A percentile compares a stretch with the other conserved stretches of the same genome.
Conservation (phyloP, 192 early-diverging fungal genomes). For the Backusella circina region DNA sequence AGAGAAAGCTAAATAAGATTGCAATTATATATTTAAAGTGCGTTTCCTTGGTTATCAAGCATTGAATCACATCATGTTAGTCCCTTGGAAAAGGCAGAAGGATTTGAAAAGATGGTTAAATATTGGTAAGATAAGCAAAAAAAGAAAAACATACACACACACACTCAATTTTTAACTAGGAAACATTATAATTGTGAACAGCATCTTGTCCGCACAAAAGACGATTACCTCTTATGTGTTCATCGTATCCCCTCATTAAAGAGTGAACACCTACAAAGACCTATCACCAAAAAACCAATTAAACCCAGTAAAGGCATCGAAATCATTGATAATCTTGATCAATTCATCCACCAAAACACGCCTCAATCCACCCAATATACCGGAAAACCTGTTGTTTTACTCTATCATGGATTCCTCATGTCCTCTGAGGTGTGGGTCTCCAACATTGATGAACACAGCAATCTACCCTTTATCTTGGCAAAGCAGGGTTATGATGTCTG, state of each 20-base stretch:
- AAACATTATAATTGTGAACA: constrained; percentile 60
- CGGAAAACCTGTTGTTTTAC: constrained; percentile 79
- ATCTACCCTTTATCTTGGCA: constrained; percentile 81
- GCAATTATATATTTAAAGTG: background rate
- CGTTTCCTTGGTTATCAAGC: constrained; percentile 24
- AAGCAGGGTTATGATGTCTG: constrained; percentile 94
- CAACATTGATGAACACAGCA: constrained; percentile 67
- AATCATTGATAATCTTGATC: constrained; percentile 9
- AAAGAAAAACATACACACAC: constrained; percentile 9
- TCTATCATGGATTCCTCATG: constrained; percentile 96
- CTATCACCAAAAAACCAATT: background rate
- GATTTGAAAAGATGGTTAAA: constrained; percentile 40
- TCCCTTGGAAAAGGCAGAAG: constrained; percentile 38
- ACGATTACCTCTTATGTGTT: constrained; percentile 80
- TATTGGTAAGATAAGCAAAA: background rate
- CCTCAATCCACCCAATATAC: constrained; percentile 5
- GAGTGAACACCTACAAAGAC: background rate
- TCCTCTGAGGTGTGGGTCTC: constrained; percentile 92
- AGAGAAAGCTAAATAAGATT: background rate
- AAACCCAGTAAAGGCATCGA: constrained; percentile 19
- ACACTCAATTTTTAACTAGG: constrained; percentile 29
- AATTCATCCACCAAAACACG: constrained; percentile 3
- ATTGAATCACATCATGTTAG: constrained; percentile 32
- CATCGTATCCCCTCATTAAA: constrained; percentile 68
- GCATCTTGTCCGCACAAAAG: constrained; percentile 80